A percentile compares a stretch with the other conserved stretches of the same genome.
phyloP scores from a whole-genome alignment of 176 grass and related monocot genomes.

The Carex pumila region DNA sequence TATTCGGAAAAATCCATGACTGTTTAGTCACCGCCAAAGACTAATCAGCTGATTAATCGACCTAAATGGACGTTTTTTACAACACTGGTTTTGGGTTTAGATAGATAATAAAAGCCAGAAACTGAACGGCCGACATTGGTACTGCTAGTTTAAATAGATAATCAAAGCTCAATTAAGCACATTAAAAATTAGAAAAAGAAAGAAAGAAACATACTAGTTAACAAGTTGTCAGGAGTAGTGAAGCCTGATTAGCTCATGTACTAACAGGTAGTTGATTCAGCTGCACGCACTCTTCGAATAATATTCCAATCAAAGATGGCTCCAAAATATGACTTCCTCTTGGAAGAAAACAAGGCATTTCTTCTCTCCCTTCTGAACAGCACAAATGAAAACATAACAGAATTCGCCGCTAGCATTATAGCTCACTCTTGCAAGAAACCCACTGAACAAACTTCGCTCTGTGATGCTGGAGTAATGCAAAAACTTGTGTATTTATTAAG shows the following conservation, averaged over 20 bases:
- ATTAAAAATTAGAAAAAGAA: neutral
- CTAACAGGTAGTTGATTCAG: constrained; percentile 81
- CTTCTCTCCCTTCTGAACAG: constrained; percentile 82
- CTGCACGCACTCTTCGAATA: constrained; percentile 94
- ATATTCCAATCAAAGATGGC: constrained; percentile 89
- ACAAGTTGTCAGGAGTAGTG: neutral
- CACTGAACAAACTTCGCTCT: constrained; percentile 70
- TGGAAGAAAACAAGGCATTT: constrained; percentile 82
- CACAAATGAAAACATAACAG: constrained; percentile 87
- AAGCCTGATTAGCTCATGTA: constrained; percentile 11
- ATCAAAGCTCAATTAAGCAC: neutral
- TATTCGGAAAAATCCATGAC: too few relatives aligned
- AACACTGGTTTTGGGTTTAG: neutral
- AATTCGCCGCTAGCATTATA: constrained; percentile 87
- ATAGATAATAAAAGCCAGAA: neutral
- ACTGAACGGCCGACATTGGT: neutral
- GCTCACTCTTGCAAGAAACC: constrained; percentile 65
- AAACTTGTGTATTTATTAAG: constrained; percentile 77
- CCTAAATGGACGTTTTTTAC: too few relatives aligned
- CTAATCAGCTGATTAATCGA: too few relatives aligned
- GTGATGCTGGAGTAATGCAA: constrained; percentile 61
- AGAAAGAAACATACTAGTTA: neutral
- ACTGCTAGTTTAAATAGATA: neutral
- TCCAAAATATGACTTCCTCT: constrained; percentile 72
- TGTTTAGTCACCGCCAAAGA: too few relatives aligned